phyloP scores from a whole-genome alignment of 208 protist species.

The Leptomonas pyrrhocoris region DNA sequence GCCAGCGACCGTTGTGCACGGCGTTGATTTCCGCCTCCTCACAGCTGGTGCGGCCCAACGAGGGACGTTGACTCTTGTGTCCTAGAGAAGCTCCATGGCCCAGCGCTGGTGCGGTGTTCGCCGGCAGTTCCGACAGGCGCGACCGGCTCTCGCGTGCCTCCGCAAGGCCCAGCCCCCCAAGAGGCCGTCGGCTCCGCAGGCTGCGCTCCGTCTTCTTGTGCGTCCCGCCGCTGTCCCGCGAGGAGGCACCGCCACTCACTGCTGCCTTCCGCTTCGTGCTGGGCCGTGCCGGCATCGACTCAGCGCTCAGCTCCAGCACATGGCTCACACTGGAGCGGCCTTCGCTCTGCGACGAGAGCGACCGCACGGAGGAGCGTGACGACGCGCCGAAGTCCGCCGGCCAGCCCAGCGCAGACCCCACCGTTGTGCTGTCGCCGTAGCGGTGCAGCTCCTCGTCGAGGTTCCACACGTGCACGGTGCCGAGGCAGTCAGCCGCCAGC shows the following conservation, averaged over 20 bases:
- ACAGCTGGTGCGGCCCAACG: constrained; percentile 20
- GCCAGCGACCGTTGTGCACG: neutral
- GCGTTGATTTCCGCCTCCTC: constrained; percentile 12
- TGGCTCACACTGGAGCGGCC: constrained; percentile 2
- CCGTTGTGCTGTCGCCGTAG: neutral
- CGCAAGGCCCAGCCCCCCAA: constrained; percentile 25
- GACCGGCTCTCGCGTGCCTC: constrained; percentile 34
- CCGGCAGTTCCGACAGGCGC: constrained; percentile 26
- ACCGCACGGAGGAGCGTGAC: constrained; percentile 10
- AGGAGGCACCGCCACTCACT: neutral
- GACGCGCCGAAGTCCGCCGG: constrained; percentile 17
- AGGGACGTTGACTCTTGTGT: constrained; percentile 11
- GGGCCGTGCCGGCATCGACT: constrained; percentile 6
- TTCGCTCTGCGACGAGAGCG: constrained; percentile 20
- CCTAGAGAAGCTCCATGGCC: neutral
- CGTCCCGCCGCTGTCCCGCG: constrained; percentile 4
- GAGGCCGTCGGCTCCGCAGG: constrained; percentile 2
- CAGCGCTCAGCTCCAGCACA: constrained; percentile 6
- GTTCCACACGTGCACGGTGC: constrained; percentile 87
- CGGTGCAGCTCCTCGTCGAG: constrained; percentile 79
- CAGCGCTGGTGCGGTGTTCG: constrained; percentile 1
- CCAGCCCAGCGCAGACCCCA: constrained; percentile 9
- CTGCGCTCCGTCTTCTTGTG: constrained; percentile 16
- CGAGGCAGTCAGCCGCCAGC: constrained; percentile 76
- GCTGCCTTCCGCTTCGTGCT: constrained; percentile 5